A percentile compares a stretch with the other conserved stretches of the same genome.
Evolutionary conservation across 495 filamentous ascomycete species (phyloP).

Genomic region (Trichocladium uniseriatum): DNA sequence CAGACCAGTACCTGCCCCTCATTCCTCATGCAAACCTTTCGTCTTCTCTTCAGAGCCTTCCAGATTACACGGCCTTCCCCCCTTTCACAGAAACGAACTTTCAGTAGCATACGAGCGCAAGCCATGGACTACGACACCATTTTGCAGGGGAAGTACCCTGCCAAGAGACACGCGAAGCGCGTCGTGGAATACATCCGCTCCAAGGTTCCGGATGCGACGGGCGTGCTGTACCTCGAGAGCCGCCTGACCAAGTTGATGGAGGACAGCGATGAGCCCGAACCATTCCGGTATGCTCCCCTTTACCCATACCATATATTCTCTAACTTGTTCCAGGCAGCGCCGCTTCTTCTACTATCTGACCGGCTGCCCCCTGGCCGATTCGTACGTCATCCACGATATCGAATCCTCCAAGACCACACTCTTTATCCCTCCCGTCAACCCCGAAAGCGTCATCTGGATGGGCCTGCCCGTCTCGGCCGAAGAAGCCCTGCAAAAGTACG

Average conservation of each 20-base stretch:
- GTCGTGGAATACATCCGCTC: constrained; percentile 67
- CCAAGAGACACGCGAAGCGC: constrained; percentile 73
- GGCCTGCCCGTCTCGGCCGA: constrained; percentile 69
- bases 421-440: constrained; percentile 83
- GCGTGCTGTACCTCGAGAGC: constrained; percentile 79
- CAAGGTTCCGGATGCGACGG: constrained; percentile 48
- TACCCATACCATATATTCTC: background rate
- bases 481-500: constrained; percentile 68
- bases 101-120: background rate
- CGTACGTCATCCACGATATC: constrained; percentile 73
- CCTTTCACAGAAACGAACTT: background rate
- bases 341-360: constrained; percentile 93
- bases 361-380: constrained; percentile 75
- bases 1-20: background rate
- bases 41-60: background rate
- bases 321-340: constrained; percentile 54
- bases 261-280: constrained; percentile 71
- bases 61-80: background rate
- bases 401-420: constrained; percentile 62
- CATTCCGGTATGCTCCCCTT: constrained; percentile 52
- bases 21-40: constrained; percentile 4
- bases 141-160: constrained; percentile 77
- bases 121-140: constrained; percentile 31
- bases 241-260: constrained; percentile 68
- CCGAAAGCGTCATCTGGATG: constrained; percentile 90